A percentile compares a stretch with the other conserved stretches of the same genome.
phyloP scores from a whole-genome alignment of 306 rosid species.

The Delonix regia region DNA sequence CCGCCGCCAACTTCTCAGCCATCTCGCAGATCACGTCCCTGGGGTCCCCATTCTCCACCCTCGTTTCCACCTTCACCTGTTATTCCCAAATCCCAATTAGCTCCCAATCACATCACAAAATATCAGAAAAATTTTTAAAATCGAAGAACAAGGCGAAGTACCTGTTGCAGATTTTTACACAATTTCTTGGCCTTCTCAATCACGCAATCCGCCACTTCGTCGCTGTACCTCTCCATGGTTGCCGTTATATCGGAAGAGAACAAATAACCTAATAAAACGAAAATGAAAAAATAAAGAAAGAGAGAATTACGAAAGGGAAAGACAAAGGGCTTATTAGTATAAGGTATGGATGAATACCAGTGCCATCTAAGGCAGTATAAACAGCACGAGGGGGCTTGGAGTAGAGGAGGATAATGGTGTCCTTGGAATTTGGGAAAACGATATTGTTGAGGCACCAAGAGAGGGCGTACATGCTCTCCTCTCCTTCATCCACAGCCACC shows the following conservation, averaged over 20 bases:
- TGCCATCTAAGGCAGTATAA: conserved; percentile 67
- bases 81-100: neutral
- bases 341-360: conserved; percentile 50
- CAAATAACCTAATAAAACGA: conserved; percentile 57
- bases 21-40: conserved; percentile 81
- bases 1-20: conserved; percentile 61
- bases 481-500: conserved; percentile 87
- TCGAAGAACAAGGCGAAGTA: conserved; percentile 11
- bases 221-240: conserved; percentile 56
- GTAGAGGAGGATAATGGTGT: conserved; percentile 67
- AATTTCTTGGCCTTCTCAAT: conserved; percentile 65
- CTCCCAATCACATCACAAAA: neutral
- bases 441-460: conserved; percentile 83
- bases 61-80: conserved; percentile 64
- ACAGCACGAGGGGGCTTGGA: conserved; percentile 58
- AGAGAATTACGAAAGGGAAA: neutral
- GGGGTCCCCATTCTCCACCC: conserved; percentile 71
- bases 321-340: neutral
- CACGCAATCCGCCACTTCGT: conserved; percentile 59
- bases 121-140: no score
- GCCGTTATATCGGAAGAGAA: conserved; percentile 65
- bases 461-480: conserved; percentile 84
- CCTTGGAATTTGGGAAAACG: conserved; percentile 53
- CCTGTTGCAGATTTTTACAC: conserved; percentile 59
- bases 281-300: neutral